Percentiles rank a stretch among this genome's conserved stretches.
phyloP scores from a whole-genome alignment of 2,329 filamentous ascomycete genomes.

The Ceratocystis diversiconidia region DNA sequence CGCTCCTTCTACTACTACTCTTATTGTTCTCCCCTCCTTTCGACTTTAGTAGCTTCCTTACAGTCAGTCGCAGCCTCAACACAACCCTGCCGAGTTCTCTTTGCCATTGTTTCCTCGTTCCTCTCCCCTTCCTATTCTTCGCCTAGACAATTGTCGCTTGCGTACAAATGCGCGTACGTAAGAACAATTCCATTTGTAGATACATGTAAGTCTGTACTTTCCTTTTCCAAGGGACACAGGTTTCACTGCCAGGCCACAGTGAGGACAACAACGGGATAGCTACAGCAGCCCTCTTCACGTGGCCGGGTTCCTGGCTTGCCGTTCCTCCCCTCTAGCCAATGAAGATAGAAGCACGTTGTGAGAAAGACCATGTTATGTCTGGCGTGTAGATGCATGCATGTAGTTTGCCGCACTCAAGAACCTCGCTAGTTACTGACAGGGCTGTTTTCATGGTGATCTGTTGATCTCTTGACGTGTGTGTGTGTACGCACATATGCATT shows the following conservation, averaged over 20 bases:
- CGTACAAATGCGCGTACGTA: too few species aligned
- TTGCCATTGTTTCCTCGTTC: neutral
- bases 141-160: too few species aligned
- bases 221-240: neutral
- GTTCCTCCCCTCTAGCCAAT: neutral
- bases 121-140: neutral
- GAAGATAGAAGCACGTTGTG: neutral
- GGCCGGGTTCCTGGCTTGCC: neutral
- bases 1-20: neutral
- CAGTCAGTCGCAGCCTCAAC: neutral
- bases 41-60: neutral
- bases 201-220: neutral
- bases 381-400: neutral
- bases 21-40: neutral
- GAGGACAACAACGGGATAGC: neutral
- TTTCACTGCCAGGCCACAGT: neutral
- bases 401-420: neutral
- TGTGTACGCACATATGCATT: neutral
- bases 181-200: too few species aligned
- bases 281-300: neutral
- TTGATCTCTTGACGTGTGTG: neutral
- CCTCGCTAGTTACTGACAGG: neutral
- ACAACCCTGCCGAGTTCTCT: neutral
- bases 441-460: too few species aligned
- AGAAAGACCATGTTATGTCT: too few species aligned